Evolutionary conservation across 495 filamentous ascomycete species (phyloP), one percentile per base, ranked within the genome.

Genomic region (Trypethelium eluteriae): DNA sequence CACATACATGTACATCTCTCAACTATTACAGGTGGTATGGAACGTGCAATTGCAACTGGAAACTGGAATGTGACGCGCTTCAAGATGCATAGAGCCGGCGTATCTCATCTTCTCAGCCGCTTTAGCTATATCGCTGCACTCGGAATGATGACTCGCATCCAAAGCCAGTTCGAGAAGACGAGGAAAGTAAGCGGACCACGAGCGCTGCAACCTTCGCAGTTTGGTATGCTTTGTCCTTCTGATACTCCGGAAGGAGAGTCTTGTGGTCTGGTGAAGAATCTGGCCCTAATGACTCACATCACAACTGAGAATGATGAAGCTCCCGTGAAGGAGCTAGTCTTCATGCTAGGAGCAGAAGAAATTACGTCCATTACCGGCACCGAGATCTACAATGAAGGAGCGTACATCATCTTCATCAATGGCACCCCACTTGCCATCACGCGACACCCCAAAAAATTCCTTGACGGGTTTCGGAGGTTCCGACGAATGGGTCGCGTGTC

Each of bases 141-240:
- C n/a, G 95, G 95, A 65, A 98, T 98, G 95, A 98, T 99, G 95
- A 98, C 95, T 11, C 86, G 94, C 71, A 98, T 98, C 70, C 93
- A 87, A 79, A 95, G 90, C 84, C 94, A 98, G 79, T 98, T 99
- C 74, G 94, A 98, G 74, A 98, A 98, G 81, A 96, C 93, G 2
- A 80, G 94, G 70, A 99, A 99, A 75, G 90, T 99, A 69, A 89
- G 86, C 73, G 95, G 95, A 64, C 94, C 94, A 71, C 87, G 94
- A 81, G 94, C 95, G 10, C 81, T 99, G 16, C 94, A 99, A 74
- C 91, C 94, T 10, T 98, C 95, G 0, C 92, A 98, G 68, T 99
- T 96, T 76, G 94, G 94, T 67, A 94, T 99, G 90, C 81, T 99
- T 32, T 99, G 94, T 75, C 87, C 91, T 1, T 93, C 94, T 9